Percentiles rank a stretch among this genome's conserved stretches.
Conservation (phyloP, 2,329 filamentous ascomycete genomes). For the Aureobasidium pullulans region DNA sequence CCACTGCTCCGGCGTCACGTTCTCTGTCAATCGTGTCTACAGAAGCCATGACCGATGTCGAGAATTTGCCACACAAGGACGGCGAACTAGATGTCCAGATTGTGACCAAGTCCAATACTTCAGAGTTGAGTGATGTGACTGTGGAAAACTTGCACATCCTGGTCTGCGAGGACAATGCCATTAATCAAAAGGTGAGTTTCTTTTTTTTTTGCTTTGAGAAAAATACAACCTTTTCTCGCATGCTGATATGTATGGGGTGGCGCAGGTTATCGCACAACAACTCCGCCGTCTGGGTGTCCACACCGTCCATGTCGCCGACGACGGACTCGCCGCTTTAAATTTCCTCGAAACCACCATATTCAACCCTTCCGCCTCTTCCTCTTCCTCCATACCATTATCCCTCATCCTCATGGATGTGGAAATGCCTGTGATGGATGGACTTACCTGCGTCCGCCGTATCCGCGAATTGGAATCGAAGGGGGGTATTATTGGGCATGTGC, state of each 20-base stretch:
- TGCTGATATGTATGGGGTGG: too few relatives aligned
- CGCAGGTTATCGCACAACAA: conserved; percentile 31
- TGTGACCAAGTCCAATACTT: background rate
- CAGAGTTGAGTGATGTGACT: background rate
- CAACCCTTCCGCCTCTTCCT: background rate
- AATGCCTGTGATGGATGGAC: conserved; percentile 78
- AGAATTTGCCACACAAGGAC: background rate
- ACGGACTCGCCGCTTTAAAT: conserved; percentile 31
- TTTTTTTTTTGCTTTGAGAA: too few relatives aligned
- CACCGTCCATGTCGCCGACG: conserved; percentile 30
- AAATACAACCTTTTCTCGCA: too few relatives aligned
- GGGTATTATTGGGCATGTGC: conserved; percentile 57
- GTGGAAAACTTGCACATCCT: background rate
- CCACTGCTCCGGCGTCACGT: background rate
- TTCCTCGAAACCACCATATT: conserved; percentile 23
- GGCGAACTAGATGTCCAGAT: background rate
- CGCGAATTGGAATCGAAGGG: conserved; percentile 59
- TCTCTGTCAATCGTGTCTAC: background rate
- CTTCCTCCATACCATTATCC: conserved; percentile 16
- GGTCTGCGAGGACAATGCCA: conserved; percentile 33
- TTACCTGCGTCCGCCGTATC: conserved; percentile 63
- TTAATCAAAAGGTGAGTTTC: conserved; percentile 28
- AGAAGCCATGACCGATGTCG: background rate
- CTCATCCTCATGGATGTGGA: conserved; percentile 74
- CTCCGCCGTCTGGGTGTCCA: conserved; percentile 28